Evolutionary conservation across 805 yeast species (phyloP), one percentile per base, ranked within the genome.

Genomic region (Saccharomyces mikatae): DNA sequence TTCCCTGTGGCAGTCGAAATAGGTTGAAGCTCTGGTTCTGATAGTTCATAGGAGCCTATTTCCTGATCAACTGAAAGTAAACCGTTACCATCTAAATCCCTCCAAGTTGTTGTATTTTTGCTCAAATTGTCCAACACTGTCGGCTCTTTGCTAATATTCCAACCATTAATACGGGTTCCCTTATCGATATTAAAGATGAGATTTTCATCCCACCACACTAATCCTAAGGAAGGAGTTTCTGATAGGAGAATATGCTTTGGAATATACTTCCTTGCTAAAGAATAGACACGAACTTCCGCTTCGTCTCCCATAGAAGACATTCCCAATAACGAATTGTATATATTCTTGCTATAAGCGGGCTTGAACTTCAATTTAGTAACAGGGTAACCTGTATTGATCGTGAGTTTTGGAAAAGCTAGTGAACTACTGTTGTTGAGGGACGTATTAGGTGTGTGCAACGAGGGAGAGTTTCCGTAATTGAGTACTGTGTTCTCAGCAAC

Each of bases 381-480:
- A 0, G 96, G 87, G 14, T 86, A 86, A 8, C 94, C 83, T 0
- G 95, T 82, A 59, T 80, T 78, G 13, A 92, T 78, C 13, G 83
- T 83, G 59, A 80, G 79, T 32, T 88, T 92, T 0, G 97, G 96
- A 2, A 71, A 63, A 4, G 63, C 62, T 13, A 60, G 47, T 24
- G 56, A 24, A 49, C 56, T 60, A 21, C 29, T 31, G 2, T 36
- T 36, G 17, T 36, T 36, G 5, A 50, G 2, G 14, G 41, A 47
- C 32, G 50, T n/a, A 31, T 48, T 68, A 67, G 48, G 76, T 54
- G 56, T 62, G 21, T 52, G 63, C 77, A 41, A 66, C 71, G 1
- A 72, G 60, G 10, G 68, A 65, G 78, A 82, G 72, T 62, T 80
- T 85, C 92, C 95, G 89, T 2, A 87, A 54, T 41, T 47, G 29